phyloP scores from a whole-genome alignment of 73 alveolate species.

The Tetrahymena elliotti region DNA sequence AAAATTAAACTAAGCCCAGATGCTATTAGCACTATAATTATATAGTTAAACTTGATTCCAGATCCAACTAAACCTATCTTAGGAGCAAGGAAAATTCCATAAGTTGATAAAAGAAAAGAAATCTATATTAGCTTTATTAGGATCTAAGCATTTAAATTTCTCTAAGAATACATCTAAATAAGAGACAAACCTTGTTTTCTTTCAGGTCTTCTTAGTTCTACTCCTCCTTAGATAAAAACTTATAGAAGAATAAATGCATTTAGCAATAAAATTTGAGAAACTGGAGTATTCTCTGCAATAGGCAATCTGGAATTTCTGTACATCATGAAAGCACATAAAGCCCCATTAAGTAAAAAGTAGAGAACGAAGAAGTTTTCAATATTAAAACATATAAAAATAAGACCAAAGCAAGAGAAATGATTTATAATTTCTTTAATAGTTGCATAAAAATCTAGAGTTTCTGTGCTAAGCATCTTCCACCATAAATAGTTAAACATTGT shows the following conservation, averaged over 20 bases:
- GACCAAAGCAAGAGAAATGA: neutral
- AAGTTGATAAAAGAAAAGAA: neutral
- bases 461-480: neutral
- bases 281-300: neutral
- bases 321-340: neutral
- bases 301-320: neutral
- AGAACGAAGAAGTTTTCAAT: neutral
- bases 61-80: neutral
- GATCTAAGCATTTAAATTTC: neutral
- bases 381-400: neutral
- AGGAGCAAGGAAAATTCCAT: neutral
- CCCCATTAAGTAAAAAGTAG: neutral
- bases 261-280: neutral
- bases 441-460: neutral
- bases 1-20: neutral
- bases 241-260: neutral
- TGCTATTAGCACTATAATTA: neutral
- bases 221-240: neutral
- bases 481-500: neutral
- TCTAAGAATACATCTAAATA: neutral
- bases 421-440: neutral
- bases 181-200: neutral
- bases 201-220: neutral
- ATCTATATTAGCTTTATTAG: neutral
- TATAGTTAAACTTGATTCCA: neutral